Conservation (phyloP, 2,329 filamentous ascomycete genomes). For the Fusarium torulosum region DNA sequence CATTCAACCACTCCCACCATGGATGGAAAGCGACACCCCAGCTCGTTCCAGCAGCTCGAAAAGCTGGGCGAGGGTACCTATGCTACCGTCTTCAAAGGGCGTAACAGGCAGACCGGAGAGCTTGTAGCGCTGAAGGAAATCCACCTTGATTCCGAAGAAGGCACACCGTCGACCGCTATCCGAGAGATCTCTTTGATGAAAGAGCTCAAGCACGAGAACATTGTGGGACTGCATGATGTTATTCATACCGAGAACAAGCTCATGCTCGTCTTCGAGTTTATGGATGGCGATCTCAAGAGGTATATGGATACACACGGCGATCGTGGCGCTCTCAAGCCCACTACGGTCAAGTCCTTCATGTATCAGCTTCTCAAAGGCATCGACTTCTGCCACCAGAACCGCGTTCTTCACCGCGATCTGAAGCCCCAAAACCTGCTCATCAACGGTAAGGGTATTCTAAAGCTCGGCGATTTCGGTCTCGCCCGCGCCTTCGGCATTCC, state of each 20-base stretch:
- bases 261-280: constrained; percentile 99
- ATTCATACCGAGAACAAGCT: constrained; percentile 99
- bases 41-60: constrained; percentile 98
- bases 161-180: constrained; percentile 96
- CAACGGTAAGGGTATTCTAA: constrained; percentile 89
- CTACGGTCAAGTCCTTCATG: constrained; percentile 99
- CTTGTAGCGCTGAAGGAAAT: constrained; percentile 98
- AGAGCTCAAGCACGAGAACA: constrained; percentile 98
- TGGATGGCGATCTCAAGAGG: constrained; percentile 98
- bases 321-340: constrained; percentile 86
- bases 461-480: constrained; percentile 94
- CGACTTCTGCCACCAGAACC: constrained; percentile 97
- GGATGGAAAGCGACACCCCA: constrained; percentile 93
- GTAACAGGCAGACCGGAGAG: constrained; percentile 96
- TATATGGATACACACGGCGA: constrained; percentile 98
- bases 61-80: constrained; percentile 99
- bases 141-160: constrained; percentile 97
- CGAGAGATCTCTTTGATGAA: constrained; percentile 99
- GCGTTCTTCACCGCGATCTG: constrained; percentile 93
- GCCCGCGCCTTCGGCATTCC: constrained; percentile 96
- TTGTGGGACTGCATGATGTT: constrained; percentile 96
- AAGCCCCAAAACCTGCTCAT: constrained; percentile 98
- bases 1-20: constrained; percentile 62
- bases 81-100: constrained; percentile 98
- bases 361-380: constrained; percentile 96